Percentiles rank a stretch among this genome's conserved stretches.
Evolutionary conservation across 495 filamentous ascomycete species (phyloP).

Genomic region (Daldinia caldariorum): DNA sequence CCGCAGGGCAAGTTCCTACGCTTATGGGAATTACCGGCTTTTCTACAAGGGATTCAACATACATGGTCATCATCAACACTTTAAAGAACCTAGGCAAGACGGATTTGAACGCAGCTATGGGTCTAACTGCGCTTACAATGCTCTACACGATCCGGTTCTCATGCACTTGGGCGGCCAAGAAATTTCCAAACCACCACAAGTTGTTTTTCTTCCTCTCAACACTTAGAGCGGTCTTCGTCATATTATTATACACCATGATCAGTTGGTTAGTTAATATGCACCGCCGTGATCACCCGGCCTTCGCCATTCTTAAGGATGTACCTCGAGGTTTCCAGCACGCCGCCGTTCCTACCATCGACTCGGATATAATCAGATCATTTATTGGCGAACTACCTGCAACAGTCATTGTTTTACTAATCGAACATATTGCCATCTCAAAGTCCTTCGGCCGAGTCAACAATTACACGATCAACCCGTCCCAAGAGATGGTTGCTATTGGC

Average conservation of each 20-base stretch:
- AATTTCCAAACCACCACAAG: slow-evolving; percentile 74
- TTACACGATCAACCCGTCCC: slow-evolving; percentile 97
- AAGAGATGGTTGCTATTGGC: slow-evolving; percentile 96
- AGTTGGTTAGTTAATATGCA: slow-evolving; percentile 81
- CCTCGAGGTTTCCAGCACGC: slow-evolving; percentile 86
- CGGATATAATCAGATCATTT: slow-evolving; percentile 69
- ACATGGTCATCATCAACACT: slow-evolving; percentile 86
- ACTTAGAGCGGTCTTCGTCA: slow-evolving; percentile 89
- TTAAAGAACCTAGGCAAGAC: slow-evolving; percentile 76
- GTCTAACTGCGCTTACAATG: slow-evolving; percentile 81
- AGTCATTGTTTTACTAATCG: slow-evolving; percentile 93
- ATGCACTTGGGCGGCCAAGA: slow-evolving; percentile 74
- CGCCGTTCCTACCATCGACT: slow-evolving; percentile 76
- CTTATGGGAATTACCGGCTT: slow-evolving; percentile 87
- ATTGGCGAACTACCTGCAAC: slow-evolving; percentile 73
- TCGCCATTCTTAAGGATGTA: slow-evolving; percentile 78
- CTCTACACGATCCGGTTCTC: slow-evolving; percentile 81
- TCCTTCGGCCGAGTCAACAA: slow-evolving; percentile 97
- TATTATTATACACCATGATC: slow-evolving; percentile 92
- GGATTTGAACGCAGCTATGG: slow-evolving; percentile 86
- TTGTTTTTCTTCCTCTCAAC: slow-evolving; percentile 90
- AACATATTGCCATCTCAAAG: slow-evolving; percentile 97
- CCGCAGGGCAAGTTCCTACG: slow-evolving; percentile 82
- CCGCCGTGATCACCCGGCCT: slow-evolving; percentile 61
- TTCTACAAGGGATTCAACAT: slow-evolving; percentile 80